Base-by-base conservation (phyloP, 2,329 filamentous ascomycete species). In the Apiospora sp. region DNA sequence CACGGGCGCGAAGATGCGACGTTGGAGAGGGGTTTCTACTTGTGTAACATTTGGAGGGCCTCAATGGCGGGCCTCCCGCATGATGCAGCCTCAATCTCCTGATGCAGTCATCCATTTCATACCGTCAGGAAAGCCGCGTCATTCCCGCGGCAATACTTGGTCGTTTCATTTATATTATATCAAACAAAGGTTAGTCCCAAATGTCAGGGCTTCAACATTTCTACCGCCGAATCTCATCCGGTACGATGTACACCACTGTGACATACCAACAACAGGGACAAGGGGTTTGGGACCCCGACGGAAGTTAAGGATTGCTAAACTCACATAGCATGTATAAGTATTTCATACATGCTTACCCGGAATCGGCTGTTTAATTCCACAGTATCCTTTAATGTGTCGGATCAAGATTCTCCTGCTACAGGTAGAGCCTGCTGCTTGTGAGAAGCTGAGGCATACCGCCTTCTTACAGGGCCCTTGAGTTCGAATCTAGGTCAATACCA, bases 11-110 rank as follows among this genome's bases (percentile, higher is more conserved):
- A 34, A 13, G 12, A 72, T 19, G 51, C 12, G 19, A 37, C 4
- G 10, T 13, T 37, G 54, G 54, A 5, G 30, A 34, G 58, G 34
- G 22, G 19, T 24, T 13, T 5, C 34, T n/a, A 8, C 10, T 22
- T 41, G 34, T 64, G 58, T 64, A 41, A 64, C 58, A 27, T 8
- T 41, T 61, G 14, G 27, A 30, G 54, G 54, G 54, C 27, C 54
- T 22, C 54, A 34, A 14, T 41, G 58, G 58, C 34, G 34, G 58
- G 58, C 58, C 58, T 64, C 58, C 58, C 3, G 58, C 58, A 64
- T 64, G 19, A 64, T 64, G 58, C 54, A 61, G 27, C 30, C 19
- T 41, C 34, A n/a, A 6, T 14, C 30, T 64, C 34, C 10, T 22
- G 3, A 64, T 41, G 58, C 58, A 64, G 30, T 22, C 30, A 13